Base-by-base conservation (phyloP, 2,329 filamentous ascomycete genomes). In the Aaosphaeria arxii region DNA sequence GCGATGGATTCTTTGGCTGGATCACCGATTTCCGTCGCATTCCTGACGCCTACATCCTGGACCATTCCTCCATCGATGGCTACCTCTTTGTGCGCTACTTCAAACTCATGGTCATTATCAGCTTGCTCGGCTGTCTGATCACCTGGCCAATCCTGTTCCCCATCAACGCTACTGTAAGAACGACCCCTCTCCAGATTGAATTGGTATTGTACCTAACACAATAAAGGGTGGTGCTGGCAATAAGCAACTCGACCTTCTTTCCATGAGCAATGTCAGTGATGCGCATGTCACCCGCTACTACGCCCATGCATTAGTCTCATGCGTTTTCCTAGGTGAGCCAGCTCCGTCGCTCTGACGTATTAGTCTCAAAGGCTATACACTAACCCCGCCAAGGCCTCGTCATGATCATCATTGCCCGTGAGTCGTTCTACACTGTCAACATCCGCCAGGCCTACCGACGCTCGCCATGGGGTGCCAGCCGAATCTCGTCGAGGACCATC, bases 1-100 rank as follows among this genome's bases (percentile, higher is more conserved):
- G 66, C 28, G 48, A 47, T 9, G 75, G 77, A 39, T 68, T 79
- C 49, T 64, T 82, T 43, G 77, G 78, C 54, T 84, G 81, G 80
- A 73, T 83, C 44, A 68, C 64, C 5, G 71, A 75, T 47, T 76
- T 75, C 53, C 63, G 67, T 28, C 59, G 54, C 57, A 71, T 77
- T 40, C 61, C 69, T 30, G 74, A 77, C 56, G 62, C 62, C 33
- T 75, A 74, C 50, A 69, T 78, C 24, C 67, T 78, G 42, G 71
- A 74, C 52, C 74, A 76, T 57, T 71, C 74, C 52, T 75, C 74
- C 7, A 70, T 78, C 42, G 76, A 78, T 54, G 74, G 72, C 30
- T 77, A 73, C 47, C 66, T 78, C 11, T 77, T 72, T 49, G 62
- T 78, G 41, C 67, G 76, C 36, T 76, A 73, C 55, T 70, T 77